Conservation (phyloP, 1,284 basidiomycete genomes). For the Heterobasidion parviporum region DNA sequence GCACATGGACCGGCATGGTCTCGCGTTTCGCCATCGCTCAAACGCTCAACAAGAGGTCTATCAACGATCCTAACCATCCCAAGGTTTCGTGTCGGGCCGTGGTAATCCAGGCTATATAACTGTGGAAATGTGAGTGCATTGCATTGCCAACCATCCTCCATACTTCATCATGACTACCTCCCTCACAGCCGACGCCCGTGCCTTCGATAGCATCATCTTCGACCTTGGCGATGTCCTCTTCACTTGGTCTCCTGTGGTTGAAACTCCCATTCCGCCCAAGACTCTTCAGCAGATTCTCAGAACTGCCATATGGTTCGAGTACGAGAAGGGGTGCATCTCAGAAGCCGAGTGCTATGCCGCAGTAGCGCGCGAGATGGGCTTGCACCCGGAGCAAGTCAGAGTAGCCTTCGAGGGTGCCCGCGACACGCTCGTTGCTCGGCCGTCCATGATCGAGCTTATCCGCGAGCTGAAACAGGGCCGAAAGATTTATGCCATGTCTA, state of each 20-base stretch:
- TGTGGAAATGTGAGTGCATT: too few species aligned
- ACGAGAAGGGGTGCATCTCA: slow-evolving; percentile 40
- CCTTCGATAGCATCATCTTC: slow-evolving; percentile 25
- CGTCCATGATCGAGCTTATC: slow-evolving; percentile 37
- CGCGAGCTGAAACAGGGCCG: slow-evolving; percentile 31
- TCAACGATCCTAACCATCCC: too few species aligned
- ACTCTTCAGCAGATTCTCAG: slow-evolving; percentile 36
- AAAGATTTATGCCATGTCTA: slow-evolving; percentile 48
- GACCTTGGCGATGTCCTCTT: slow-evolving; percentile 54
- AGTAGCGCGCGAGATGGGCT: slow-evolving; percentile 31
- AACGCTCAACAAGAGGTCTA: too few species aligned
- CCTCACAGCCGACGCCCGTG: too few species aligned
- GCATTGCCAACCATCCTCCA: too few species aligned
- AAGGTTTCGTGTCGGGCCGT: too few species aligned
- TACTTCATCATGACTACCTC: too few species aligned
- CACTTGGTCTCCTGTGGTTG: slow-evolving; percentile 42
- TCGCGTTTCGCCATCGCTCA: too few species aligned
- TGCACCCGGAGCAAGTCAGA: slow-evolving; percentile 31
- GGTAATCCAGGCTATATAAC: too few species aligned
- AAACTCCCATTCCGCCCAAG: slow-evolving; percentile 35
- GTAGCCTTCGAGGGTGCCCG: slow-evolving; percentile 37
- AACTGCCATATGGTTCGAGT: slow-evolving; percentile 45
- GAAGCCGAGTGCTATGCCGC: slow-evolving; percentile 39
- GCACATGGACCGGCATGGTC: too few species aligned
- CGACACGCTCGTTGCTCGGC: slow-evolving; percentile 35